Evolutionary conservation across 1,284 basidiomycete genomes (phyloP).

Genomic region (Coniophora puteana): DNA sequence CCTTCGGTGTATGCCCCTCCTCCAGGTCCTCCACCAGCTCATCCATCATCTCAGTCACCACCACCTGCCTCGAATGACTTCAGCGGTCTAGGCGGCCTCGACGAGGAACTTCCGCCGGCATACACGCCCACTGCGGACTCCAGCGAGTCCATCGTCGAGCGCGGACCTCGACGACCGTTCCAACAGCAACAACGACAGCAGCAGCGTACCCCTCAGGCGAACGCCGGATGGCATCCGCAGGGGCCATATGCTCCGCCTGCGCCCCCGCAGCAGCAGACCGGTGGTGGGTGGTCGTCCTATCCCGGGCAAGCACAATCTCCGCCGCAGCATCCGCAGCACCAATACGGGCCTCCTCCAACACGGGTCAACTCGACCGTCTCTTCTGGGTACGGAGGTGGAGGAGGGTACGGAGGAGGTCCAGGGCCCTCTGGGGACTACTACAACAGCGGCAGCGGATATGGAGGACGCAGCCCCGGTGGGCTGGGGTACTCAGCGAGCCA

Average conservation of each 20-base stretch:
- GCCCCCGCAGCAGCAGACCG: too few species aligned
- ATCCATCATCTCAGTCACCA: too few species aligned
- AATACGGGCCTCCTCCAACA: slow-evolving; percentile 2
- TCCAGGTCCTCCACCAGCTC: too few species aligned
- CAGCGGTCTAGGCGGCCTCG: too few species aligned
- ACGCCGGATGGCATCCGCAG: slow-evolving; percentile 8
- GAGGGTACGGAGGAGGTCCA: too few species aligned
- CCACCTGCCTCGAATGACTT: too few species aligned
- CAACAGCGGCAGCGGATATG: slow-evolving; percentile 10
- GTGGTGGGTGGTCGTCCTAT: not conserved
- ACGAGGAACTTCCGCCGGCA: slow-evolving; percentile 60
- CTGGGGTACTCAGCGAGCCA: slow-evolving; percentile 7
- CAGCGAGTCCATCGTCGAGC: slow-evolving; percentile 52
- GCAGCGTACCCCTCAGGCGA: slow-evolving; percentile 13
- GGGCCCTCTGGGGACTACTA: too few species aligned
- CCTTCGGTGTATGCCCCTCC: too few species aligned
- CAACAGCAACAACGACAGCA: slow-evolving; percentile 35
- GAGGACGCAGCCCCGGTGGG: slow-evolving; percentile 11
- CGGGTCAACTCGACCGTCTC: too few species aligned
- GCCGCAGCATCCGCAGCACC: not conserved
- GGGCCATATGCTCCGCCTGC: not conserved
- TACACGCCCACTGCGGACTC: slow-evolving; percentile 57
- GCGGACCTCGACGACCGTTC: slow-evolving; percentile 61
- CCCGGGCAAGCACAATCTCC: not conserved
- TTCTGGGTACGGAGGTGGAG: too few species aligned